Base-by-base conservation (phyloP, 805 yeast species). In the Lachancea lanzarotensis region DNA sequence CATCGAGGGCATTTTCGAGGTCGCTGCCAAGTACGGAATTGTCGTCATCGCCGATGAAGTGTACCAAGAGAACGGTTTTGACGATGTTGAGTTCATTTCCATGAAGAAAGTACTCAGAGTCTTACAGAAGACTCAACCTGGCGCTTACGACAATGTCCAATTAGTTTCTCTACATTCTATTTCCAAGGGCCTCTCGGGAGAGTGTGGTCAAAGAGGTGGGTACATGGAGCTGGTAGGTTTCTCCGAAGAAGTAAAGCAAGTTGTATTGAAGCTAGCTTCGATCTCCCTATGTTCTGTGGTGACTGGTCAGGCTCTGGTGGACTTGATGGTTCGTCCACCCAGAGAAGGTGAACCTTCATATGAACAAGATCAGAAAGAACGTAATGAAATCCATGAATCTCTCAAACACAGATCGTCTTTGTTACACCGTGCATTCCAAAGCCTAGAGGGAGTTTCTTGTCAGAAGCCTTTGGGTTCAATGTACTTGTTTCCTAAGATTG, bases 161-260 rank as follows among this genome's bases (percentile, higher is more conserved):
- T 74, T 93, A 47, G 97, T 95, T 2, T 90, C 98, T 1, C 71
- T 93, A 54, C 98, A 93, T 66, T 89, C 98, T n/a, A 88, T 95
- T 35, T 91, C 98, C 11, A 93, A 93, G 68, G 99, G 99, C 65
- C 88, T 89, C 55, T 77, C 88, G 51, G 99, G 98, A 51, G 99
- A 93, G 69, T 93, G 99, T 75, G 99, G 99, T 49, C 98, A 93
- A 71, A 81, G 99, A 69, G 99, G 98, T 57, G 99, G 99, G 5
- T 93, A 90, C 72, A 85, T 93, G 93, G 99, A 93, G 67, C 69
- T 90, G 7, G 76, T 82, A 10, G 96, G 96, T 1, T 85, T 93
- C 67, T 70, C 75, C 12, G 72, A 71, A 2, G 89, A 83, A 37
- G 82, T 90, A 15, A 69, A 73, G 55, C 84, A 78, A 26, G 75